Base-by-base conservation (phyloP, 768 basidiomycete genomes). In the Pleurotus cornucopiae region DNA sequence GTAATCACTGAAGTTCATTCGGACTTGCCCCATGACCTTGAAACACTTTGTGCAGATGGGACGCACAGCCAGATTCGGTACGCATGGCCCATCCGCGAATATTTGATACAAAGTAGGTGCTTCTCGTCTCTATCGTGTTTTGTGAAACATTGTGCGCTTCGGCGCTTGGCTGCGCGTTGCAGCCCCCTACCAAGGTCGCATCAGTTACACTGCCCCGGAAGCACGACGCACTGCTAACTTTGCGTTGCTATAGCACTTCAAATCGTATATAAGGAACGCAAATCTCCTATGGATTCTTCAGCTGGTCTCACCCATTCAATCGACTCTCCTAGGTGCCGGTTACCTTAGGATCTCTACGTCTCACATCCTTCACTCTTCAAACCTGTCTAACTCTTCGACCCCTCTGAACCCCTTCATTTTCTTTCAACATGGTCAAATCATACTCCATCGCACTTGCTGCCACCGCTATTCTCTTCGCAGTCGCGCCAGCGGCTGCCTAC, bases 221-320 rank as follows among this genome's bases (percentile, higher is more conserved):
- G 49, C 39, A 41, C 23, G 21, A 20, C 23, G 16, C 46, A 16
- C 46, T 47, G 14, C 23, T 39, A 21, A 14, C 21, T 30, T 12
- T 53, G 16, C 39, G 51, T 53, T 41, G 51, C 39, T 41, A 53
- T 41, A 39, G 51, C 21, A n/a, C 11, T 11, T 38, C 26, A 2
- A 26, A 9, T 0, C 34, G 39, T 53, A 53, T 53, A 53, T 40
- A 53, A 37, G 21, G 6, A n/a, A 20, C 39, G 16, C 37, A 16
- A 20, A 13, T 34, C 38, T 13, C 6, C 14, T 38, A 11, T 23
- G 23, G 51, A 18, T 53, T 41, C 51, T 38, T 40, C 51, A 53
- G 51, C 51, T 53, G 51, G 51, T 52, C 51, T 53, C 51, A 53
- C 51, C 41, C 51, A 53, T 53, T 53, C 51, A 38, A 53, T 40